Evolutionary conservation across 225 moss, liverwort and hornwort genomes (phyloP).

Genomic region (Neckera pumila): DNA sequence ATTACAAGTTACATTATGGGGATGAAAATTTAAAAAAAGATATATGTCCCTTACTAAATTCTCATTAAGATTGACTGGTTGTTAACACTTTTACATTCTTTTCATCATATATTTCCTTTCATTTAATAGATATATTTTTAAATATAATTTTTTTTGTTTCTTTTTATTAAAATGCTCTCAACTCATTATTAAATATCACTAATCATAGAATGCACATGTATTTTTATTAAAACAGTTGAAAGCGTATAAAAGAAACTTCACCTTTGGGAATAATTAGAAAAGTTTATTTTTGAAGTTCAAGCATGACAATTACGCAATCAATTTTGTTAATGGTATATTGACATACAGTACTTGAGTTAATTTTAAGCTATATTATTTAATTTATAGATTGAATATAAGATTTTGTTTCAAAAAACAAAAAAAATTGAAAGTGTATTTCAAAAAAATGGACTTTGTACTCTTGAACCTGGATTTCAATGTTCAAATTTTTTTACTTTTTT

Average conservation of each 20-base stretch:
- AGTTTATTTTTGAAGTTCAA: not conserved
- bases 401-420: not conserved
- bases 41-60: not conserved
- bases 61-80: not conserved
- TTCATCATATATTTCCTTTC: not conserved
- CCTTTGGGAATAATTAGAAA: not conserved
- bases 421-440: rapidly evolving
- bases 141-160: not conserved
- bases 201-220: rapidly evolving
- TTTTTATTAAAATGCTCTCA: not conserved
- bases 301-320: not conserved
- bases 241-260: not conserved
- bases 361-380: not conserved
- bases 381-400: not conserved
- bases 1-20: not conserved
- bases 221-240: not conserved
- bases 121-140: not conserved
- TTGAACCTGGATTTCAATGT: not conserved
- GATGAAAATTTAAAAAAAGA: not conserved
- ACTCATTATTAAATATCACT: not conserved
- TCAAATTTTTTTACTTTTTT: not conserved
- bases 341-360: not conserved
- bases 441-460: rapidly evolving
- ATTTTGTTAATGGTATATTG: not conserved
- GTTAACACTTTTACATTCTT: not conserved